Evolutionary conservation across 495 filamentous ascomycete species (phyloP).

Genomic region (Lasiosphaeria miniovina): DNA sequence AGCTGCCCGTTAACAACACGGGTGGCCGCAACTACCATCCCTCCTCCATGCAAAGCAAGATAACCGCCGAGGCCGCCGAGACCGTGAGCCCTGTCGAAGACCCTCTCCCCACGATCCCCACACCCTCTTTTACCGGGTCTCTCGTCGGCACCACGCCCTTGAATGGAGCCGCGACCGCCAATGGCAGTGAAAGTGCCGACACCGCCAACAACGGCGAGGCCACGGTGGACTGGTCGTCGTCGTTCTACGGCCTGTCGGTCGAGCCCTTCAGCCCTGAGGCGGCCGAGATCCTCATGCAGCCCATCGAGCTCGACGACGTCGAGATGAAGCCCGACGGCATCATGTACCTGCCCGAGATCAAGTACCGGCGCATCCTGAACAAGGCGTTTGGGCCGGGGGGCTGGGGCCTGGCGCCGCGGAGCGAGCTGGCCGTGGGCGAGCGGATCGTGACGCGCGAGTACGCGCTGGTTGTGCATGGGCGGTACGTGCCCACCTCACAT

Average conservation of each 20-base stretch:
- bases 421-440: conserved; percentile 85
- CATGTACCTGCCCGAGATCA: conserved; percentile 96
- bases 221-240: conserved; percentile 85
- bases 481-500: conserved; percentile 54
- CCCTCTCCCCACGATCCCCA: too few species aligned
- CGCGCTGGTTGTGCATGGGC: conserved; percentile 82
- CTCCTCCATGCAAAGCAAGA: not conserved
- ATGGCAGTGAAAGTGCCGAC: conserved; percentile 20
- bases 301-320: conserved; percentile 69
- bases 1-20: not conserved
- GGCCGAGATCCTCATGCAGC: conserved; percentile 65
- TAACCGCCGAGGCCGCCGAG: not conserved
- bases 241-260: conserved; percentile 81
- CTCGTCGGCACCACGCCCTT: conserved; percentile 9
- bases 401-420: conserved; percentile 89
- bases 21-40: not conserved
- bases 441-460: conserved; percentile 93
- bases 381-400: conserved; percentile 89
- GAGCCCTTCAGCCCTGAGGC: conserved; percentile 75
- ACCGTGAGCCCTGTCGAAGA: too few species aligned
- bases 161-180: conserved; percentile 20
- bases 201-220: conserved; percentile 28
- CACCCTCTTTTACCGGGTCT: too few species aligned
- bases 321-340: conserved; percentile 98
- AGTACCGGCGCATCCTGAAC: conserved; percentile 92